Conservation (phyloP, 164 flowering plant genomes). For the Umbilicus rupestris region DNA sequence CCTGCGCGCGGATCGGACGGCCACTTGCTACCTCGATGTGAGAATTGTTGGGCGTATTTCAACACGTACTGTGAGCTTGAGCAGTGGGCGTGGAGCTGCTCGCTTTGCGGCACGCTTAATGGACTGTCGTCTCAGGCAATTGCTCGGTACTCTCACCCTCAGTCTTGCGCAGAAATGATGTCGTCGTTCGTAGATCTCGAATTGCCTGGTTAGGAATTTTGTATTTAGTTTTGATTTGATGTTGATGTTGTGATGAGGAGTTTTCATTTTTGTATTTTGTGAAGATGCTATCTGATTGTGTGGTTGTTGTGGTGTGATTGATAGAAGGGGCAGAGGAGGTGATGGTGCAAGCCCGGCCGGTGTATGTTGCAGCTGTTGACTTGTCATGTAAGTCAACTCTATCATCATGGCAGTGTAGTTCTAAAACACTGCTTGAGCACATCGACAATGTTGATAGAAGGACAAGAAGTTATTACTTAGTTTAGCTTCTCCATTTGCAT, state of each 20-base stretch:
- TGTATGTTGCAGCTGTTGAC: slow-evolving; percentile 93
- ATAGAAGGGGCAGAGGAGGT: slow-evolving; percentile 63
- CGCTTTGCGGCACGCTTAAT: slow-evolving; percentile 82
- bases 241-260: background rate
- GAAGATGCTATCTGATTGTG: background rate
- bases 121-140: slow-evolving; percentile 62
- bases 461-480: no score
- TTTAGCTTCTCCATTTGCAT: slow-evolving; percentile 1
- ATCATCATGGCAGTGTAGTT: background rate
- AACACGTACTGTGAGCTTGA: slow-evolving; percentile 82
- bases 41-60: slow-evolving; percentile 95
- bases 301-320: slow-evolving; percentile 13
- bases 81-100: slow-evolving; percentile 92
- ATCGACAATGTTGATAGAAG: background rate
- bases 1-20: slow-evolving; percentile 76
- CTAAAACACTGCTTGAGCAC: background rate
- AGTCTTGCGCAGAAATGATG: slow-evolving; percentile 66
- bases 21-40: slow-evolving; percentile 75
- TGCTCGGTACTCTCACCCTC: slow-evolving; percentile 58
- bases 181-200: slow-evolving; percentile 96
- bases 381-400: slow-evolving; percentile 59
- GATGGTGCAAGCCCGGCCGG: slow-evolving; percentile 66
- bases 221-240: background rate
- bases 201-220: slow-evolving; percentile 33
- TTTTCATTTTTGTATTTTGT: background rate